A percentile compares a stretch with the other conserved stretches of the same genome.
Evolutionary conservation across 805 yeast species (phyloP).

Genomic region (Candida railenensis): DNA sequence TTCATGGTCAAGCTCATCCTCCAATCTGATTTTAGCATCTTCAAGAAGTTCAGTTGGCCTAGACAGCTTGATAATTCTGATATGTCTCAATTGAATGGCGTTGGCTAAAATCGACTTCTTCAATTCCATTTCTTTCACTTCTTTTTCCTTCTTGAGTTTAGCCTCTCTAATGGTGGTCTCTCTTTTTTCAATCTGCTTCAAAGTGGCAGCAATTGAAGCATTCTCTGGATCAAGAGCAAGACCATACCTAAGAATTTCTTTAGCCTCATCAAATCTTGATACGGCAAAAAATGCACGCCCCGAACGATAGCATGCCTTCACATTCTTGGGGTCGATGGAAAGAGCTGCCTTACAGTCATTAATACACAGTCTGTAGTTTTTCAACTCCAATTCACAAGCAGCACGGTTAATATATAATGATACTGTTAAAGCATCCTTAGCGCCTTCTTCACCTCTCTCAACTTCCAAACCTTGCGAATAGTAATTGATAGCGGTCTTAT

Average conservation of each 20-base stretch:
- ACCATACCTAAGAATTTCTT: slow-evolving; percentile 65
- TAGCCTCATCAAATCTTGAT: slow-evolving; percentile 70
- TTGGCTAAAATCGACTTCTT: slow-evolving; percentile 45
- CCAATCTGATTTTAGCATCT: slow-evolving; percentile 54
- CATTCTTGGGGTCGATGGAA: slow-evolving; percentile 59
- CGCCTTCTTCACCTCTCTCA: slow-evolving; percentile 42
- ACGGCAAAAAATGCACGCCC: slow-evolving; percentile 76
- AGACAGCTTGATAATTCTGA: slow-evolving; percentile 47
- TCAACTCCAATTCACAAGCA: slow-evolving; percentile 83
- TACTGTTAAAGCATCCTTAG: slow-evolving; percentile 44
- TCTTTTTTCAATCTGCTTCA: slow-evolving; percentile 39
- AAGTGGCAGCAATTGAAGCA: slow-evolving; percentile 49
- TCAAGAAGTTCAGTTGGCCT: slow-evolving; percentile 57
- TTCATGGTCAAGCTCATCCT: slow-evolving; percentile 64
- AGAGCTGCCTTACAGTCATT: slow-evolving; percentile 80
- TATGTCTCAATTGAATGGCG: slow-evolving; percentile 63
- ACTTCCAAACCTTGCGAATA: slow-evolving; percentile 81
- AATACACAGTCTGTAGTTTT: slow-evolving; percentile 82
- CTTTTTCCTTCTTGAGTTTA: slow-evolving; percentile 33
- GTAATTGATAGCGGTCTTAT: slow-evolving; percentile 70
- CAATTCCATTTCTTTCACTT: slow-evolving; percentile 40
- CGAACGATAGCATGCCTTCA: slow-evolving; percentile 84
- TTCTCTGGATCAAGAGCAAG: slow-evolving; percentile 59
- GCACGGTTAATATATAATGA: slow-evolving; percentile 81
- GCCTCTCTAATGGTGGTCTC: slow-evolving; percentile 28